Evolutionary conservation across 345 rosid genomes (phyloP), one percentile per base, ranked within the genome.

Genomic region (Citrus trifoliata): DNA sequence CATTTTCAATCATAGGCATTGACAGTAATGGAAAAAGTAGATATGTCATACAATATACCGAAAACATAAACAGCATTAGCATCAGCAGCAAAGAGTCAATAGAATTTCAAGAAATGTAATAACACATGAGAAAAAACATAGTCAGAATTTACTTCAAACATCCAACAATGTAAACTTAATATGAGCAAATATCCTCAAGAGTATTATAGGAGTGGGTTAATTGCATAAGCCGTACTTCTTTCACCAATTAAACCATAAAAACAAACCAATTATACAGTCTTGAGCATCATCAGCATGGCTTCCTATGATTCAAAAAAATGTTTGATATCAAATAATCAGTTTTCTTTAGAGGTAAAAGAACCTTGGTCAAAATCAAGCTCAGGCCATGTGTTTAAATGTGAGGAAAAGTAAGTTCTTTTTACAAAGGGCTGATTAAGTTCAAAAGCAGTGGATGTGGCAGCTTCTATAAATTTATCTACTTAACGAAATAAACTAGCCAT

Each of bases 1-100:
- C 64, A 78, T 19, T 76, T 59, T 27, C 67, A 27, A 72, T 62
- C 61, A 76, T 56, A 73, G 27, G 56, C 68, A 30, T 51, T 16
- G 10, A 33, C 19, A 24, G 3, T 13, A 40, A 48, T 3, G 35
- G 21, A 63, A 6, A 12, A 7, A 32, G 16, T 18, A 10, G 13
- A 46, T 51, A 2, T 10, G 12, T 14, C 10, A 27, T 58, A 46
- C 75, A 2, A 32, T 37, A 35, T 37, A 38, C 33, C 5, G 14
- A 28, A 65, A 48, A 67, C 1, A 35, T 22, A 46, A 75, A 71
- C 38, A 53, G n/a, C 38, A 71, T 33, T 18, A 48, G 32, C 38
- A 32, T 61, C 25, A 73, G 51, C 35, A 25, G 14, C 33, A 48
- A 27, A 30, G 59, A 42, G 80, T 10, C 10, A 10, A 32, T 27